Conservation (phyloP, 2,329 filamentous ascomycete species). For the Furcasterigmium furcatum region DNA sequence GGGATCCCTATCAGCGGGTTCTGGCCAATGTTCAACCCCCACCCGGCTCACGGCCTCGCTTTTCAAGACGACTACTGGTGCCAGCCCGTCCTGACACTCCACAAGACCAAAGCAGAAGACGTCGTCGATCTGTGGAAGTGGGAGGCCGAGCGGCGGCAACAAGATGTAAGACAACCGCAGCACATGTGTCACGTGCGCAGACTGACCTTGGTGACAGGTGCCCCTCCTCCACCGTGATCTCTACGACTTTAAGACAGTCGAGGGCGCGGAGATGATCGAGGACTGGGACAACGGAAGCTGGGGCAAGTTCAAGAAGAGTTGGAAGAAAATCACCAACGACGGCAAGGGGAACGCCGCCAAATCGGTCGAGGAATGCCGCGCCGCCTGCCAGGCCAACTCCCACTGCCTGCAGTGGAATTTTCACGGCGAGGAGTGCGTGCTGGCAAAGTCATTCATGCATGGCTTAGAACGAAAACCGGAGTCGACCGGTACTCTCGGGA, state of each 20-base stretch:
- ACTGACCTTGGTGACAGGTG: constrained; percentile 20
- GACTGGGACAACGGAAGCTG: constrained; percentile 7
- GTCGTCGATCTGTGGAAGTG: constrained; percentile 47
- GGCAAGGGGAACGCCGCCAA: neutral
- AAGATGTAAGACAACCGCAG: constrained; percentile 22
- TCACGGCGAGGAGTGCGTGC: constrained; percentile 14
- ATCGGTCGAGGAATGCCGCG: constrained; percentile 11
- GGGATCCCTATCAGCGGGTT: constrained; percentile 41
- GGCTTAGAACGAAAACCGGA: constrained; percentile 8
- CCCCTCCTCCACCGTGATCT: constrained; percentile 5
- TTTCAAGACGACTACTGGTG: constrained; percentile 46
- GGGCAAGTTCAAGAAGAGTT: neutral
- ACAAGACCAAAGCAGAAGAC: constrained; percentile 42
- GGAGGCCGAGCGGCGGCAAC: constrained; percentile 27
- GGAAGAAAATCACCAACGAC: neutral
- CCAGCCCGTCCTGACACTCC: constrained; percentile 45
- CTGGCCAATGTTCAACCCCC: constrained; percentile 47
- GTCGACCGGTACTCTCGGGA: constrained; percentile 6
- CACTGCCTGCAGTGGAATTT: constrained; percentile 16
- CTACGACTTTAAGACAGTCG: constrained; percentile 7
- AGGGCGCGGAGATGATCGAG: neutral
- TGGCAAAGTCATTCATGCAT: constrained; percentile 13
- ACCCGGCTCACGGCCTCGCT: constrained; percentile 45
- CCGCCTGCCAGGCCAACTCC: constrained; percentile 13
- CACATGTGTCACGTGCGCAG: neutral